These are phyloP conservation scores for Eimeria sp. DNA, from an alignment of 169 alveolate genomes.

Conservation along the genomic window DNA sequence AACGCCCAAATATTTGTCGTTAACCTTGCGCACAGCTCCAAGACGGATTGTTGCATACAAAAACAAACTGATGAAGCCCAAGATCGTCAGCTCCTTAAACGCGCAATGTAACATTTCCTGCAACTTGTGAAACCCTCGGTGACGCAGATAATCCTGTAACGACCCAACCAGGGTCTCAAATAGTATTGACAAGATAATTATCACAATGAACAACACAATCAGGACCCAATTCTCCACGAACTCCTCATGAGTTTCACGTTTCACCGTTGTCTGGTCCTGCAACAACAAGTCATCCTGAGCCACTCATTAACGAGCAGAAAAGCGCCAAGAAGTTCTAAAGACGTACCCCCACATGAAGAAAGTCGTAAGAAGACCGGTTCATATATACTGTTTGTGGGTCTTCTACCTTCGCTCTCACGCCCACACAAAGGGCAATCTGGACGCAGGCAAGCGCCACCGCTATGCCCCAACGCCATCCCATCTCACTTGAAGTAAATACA, in stretches of 20 bases:
- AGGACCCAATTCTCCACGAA: conserved; percentile 70
- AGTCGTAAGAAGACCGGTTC: neutral
- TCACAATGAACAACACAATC: conserved; percentile 49
- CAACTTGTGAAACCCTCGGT: conserved; percentile 32
- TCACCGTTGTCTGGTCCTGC: neutral
- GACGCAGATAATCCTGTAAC: conserved; percentile 24
- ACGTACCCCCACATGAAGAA: neutral
- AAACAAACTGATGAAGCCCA: conserved; percentile 80
- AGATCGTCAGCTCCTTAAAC: conserved; percentile 82
- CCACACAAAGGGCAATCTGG: neutral
- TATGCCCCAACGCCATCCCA: conserved; percentile 37
- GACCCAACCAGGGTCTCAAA: conserved; percentile 55
- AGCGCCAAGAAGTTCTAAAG: neutral
- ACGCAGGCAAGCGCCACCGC: neutral
- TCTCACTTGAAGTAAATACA: neutral
- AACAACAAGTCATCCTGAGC: neutral
- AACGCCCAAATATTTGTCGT: conserved; percentile 80
- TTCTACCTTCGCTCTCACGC: conserved; percentile 5
- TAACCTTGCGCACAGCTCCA: conserved; percentile 67
- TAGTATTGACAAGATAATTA: conserved; percentile 32
- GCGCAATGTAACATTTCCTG: conserved; percentile 59
- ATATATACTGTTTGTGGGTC: neutral
- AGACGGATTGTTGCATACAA: conserved; percentile 42
- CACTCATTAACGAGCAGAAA: neutral
- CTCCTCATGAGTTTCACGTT: conserved; percentile 33